phyloP scores from a whole-genome alignment of 805 yeast species.

The Metschnikowia gelsemii region DNA sequence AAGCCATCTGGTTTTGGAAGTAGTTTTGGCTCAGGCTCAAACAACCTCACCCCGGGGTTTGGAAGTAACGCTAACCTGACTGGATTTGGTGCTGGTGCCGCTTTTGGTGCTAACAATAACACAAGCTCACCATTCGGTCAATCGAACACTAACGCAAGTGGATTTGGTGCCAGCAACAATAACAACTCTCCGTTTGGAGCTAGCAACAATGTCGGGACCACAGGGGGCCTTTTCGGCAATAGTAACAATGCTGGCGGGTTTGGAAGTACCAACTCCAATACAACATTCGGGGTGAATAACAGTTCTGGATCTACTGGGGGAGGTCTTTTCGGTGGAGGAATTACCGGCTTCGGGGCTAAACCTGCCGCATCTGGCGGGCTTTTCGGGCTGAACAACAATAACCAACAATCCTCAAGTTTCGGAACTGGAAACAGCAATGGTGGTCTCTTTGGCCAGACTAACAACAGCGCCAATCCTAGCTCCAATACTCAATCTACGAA shows the following conservation, averaged over 20 bases:
- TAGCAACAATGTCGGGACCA: conserved; percentile 13
- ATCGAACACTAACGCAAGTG: conserved; percentile 19
- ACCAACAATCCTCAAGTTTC: conserved; percentile 5
- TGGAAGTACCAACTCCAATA: conserved; percentile 12
- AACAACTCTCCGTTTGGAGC: conserved; percentile 20
- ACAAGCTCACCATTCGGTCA: conserved; percentile 17
- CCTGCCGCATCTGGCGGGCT: conserved; percentile 18
- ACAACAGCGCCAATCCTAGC: conserved; percentile 16
- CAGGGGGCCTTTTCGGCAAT: conserved; percentile 16
- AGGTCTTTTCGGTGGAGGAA: conserved; percentile 44
- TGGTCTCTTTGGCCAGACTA: conserved; percentile 18
- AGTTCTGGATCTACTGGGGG: conserved; percentile 14
- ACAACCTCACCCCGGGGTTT: conserved; percentile 19
- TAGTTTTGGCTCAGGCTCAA: conserved; percentile 39
- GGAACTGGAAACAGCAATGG: conserved; percentile 16
- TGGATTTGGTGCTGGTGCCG: conserved; percentile 12
- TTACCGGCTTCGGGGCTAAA: conserved; percentile 33
- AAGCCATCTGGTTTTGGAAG: conserved; percentile 24
- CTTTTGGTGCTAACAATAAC: conserved; percentile 17
- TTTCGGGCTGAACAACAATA: conserved; percentile 21
- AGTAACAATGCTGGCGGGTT: conserved; percentile 15
- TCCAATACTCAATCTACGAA: too few species aligned
- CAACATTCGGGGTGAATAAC: conserved; percentile 18
- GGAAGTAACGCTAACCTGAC: conserved; percentile 27
- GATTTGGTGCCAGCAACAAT: conserved; percentile 33